Evolutionary conservation across 1,139 yeast genomes (phyloP).

Genomic region (Kurtzmaniella natalensis): DNA sequence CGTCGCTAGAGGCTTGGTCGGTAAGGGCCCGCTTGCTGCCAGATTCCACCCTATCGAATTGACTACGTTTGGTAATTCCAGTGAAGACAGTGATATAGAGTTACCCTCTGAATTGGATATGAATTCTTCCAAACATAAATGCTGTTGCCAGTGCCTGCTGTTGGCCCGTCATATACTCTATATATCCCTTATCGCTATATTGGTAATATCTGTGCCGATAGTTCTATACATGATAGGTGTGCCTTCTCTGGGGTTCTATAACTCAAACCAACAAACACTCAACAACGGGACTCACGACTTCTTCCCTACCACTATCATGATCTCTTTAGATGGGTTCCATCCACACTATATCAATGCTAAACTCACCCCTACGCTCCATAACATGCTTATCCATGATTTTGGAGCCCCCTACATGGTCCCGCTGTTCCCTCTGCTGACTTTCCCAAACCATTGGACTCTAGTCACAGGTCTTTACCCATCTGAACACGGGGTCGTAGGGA

Average conservation of each 20-base stretch:
- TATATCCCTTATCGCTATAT: too few species aligned
- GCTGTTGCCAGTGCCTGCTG: too few species aligned
- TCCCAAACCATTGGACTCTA: slow-evolving; percentile 90
- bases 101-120: background rate
- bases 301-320: slow-evolving; percentile 70
- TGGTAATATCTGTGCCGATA: too few species aligned
- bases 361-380: slow-evolving; percentile 68
- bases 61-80: slow-evolving; percentile 1
- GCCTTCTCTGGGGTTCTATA: too few species aligned
- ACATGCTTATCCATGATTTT: slow-evolving; percentile 47
- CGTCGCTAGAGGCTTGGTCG: slow-evolving; percentile 1
- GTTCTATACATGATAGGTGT: too few species aligned
- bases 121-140: too few species aligned
- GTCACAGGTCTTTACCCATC: slow-evolving; percentile 83
- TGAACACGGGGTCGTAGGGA: slow-evolving; percentile 84
- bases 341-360: slow-evolving; percentile 76
- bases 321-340: slow-evolving; percentile 86
- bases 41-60: too few species aligned
- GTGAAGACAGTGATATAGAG: background rate
- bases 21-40: too few species aligned
- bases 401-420: slow-evolving; percentile 86
- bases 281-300: slow-evolving; percentile 70
- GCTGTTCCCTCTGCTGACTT: slow-evolving; percentile 83
- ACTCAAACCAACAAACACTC: too few species aligned
- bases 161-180: too few species aligned